These are phyloP conservation scores for Dentipellis fragilis DNA, from an alignment of 768 basidiomycete species.

Conservation along the genomic window DNA sequence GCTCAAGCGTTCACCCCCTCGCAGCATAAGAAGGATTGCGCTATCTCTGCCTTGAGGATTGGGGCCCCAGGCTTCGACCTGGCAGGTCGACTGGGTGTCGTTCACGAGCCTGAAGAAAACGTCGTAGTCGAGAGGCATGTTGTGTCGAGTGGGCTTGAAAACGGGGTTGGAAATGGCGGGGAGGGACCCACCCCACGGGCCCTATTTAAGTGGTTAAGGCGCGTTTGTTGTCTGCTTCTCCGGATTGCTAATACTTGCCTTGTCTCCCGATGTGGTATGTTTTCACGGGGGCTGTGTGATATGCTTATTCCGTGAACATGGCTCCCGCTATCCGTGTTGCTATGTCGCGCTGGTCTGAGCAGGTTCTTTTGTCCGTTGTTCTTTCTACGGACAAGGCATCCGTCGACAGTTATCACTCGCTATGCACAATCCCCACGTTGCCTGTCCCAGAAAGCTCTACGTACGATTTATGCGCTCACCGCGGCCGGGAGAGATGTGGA, in stretches of 20 bases:
- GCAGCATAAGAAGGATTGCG: slow-evolving; percentile 22
- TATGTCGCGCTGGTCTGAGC: no score
- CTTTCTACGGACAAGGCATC: no score
- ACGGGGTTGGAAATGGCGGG: not conserved
- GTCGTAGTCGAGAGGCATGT: slow-evolving; percentile 31
- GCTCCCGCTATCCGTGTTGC: not conserved
- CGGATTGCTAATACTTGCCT: not conserved
- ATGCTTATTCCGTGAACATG: slow-evolving; percentile 6
- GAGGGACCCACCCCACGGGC: not conserved
- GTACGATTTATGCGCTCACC: no score
- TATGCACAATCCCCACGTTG: no score
- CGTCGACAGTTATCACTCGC: no score
- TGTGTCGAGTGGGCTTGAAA: not conserved
- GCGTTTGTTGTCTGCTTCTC: not conserved
- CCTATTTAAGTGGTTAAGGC: not conserved
- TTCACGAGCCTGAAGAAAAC: slow-evolving; percentile 42
- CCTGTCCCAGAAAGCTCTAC: no score
- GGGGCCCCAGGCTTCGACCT: slow-evolving; percentile 24
- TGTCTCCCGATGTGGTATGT: not conserved
- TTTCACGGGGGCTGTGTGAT: slow-evolving; percentile 7
- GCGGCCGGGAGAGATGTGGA: no score
- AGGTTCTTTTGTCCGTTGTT: no score
- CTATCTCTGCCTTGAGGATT: slow-evolving; percentile 22
- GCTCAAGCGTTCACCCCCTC: slow-evolving; percentile 31
- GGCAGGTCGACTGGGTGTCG: slow-evolving; percentile 30